phyloP scores from a whole-genome alignment of 2,329 filamentous ascomycete genomes.

The Neofusicoccum ribis region DNA sequence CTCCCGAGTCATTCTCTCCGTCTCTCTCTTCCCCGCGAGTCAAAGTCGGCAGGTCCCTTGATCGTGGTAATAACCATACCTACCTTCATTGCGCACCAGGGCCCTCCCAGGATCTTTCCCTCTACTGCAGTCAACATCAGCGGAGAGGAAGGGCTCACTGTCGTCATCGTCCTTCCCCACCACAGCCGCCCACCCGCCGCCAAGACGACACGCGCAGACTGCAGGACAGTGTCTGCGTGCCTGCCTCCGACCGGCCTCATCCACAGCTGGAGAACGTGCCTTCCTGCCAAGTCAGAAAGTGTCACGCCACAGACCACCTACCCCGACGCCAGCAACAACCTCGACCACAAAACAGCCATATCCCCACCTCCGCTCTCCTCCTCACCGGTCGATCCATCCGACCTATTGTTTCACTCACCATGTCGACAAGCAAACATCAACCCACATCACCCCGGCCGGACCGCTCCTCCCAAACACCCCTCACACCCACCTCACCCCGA shows the following conservation, averaged over 20 bases:
- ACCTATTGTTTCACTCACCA: not conserved
- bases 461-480: not conserved
- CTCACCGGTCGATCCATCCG: too few species aligned
- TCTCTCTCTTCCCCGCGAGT: not conserved
- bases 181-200: not conserved
- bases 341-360: not conserved
- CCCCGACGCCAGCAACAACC: not conserved
- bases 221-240: not conserved
- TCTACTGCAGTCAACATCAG: not conserved
- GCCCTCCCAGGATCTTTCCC: not conserved
- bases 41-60: not conserved
- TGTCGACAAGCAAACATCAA: not conserved
- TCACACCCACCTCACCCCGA: conserved; percentile 1
- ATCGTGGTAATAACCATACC: not conserved
- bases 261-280: not conserved
- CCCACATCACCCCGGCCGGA: not conserved
- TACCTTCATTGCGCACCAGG: not conserved
- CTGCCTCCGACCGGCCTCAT: not conserved
- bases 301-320: not conserved
- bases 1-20: not conserved
- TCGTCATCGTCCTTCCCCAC: not conserved
- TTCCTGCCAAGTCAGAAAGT: not conserved
- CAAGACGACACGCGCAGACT: not conserved
- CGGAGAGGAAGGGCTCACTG: not conserved
- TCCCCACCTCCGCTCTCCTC: not conserved